Evolutionary conservation across 1,284 basidiomycete species (phyloP), one percentile per base, ranked within the genome.

Genomic region (Inonotus hispidus): DNA sequence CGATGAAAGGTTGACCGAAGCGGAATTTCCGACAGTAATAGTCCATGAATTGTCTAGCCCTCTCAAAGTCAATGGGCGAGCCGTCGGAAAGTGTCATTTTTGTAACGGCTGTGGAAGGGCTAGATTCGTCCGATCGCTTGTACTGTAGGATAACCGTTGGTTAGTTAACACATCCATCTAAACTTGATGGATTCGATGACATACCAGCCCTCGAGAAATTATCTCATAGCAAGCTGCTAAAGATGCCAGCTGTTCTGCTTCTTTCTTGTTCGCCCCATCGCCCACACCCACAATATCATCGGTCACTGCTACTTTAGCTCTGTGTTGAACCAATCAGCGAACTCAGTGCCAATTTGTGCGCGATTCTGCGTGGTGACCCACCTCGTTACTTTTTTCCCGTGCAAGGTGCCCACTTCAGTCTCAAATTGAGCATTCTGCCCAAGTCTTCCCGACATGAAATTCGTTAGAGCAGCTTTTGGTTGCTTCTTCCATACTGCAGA

Each of bases 21-120:
- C 79, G 78, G 72, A 88, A 97, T 43, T 85, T 81, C 47, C 86
- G 83, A 72, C 94, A 97, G 71, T 98, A 98, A 70, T 91, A 98
- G 67, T 95, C 94, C 87, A 98, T 95, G 75, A 98, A 98, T 66
- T 85, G 85, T 58, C 90, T 85, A 0, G 94, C 93, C 53, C 83
- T 82, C 61, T 95, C 92, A 53, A 88, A 87, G 6, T 77, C 78
- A 65, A 96, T 80, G 27, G 74, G 68, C 3, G 84, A 79, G 25
- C 86, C 86, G 69, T 95, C 88, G 16, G 84, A 83, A 21, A 97
- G 79, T 4, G 68, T 70, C 38, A 74, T 71, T 59, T 53, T 23
- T 21, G 19, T 27, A 25, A 11, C 56, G 29, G 61, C 13, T 14
- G 66, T 10, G 3, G 46, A 53, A 19, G 72, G 66, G 2, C 68